Conservation (phyloP, 257 asterid species). For the Penstemon davidsonii region DNA sequence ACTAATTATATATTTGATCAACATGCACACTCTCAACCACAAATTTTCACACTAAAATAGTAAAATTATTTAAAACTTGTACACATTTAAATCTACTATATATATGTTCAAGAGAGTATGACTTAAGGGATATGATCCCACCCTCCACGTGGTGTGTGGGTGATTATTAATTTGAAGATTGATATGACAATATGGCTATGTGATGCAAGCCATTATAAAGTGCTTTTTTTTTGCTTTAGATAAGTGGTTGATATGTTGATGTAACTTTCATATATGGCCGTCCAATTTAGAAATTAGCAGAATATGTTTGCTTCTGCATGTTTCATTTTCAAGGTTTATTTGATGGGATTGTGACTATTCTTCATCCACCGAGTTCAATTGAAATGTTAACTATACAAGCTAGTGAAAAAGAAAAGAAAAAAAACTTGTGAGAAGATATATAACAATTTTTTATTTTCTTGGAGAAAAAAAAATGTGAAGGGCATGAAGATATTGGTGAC, state of each 20-base stretch:
- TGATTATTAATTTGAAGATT: conserved; percentile 17
- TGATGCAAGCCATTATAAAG: conserved; percentile 50
- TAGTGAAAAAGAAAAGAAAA: too few species aligned
- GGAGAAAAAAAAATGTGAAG: too few species aligned
- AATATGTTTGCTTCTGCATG: not conserved
- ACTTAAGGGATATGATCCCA: not conserved
- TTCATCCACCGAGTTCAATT: conserved; percentile 3
- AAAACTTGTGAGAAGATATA: too few species aligned
- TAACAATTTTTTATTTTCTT: too few species aligned
- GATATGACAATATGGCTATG: conserved; percentile 31
- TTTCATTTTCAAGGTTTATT: not conserved
- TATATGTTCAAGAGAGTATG: too few species aligned
- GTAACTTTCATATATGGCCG: conserved; percentile 40
- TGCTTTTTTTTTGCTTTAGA: conserved; percentile 27
- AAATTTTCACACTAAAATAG: too few species aligned
- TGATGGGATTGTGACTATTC: conserved; percentile 14
- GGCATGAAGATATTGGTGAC: too few species aligned
- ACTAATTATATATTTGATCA: too few species aligned
- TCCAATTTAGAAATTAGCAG: conserved; percentile 17
- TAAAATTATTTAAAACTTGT: too few species aligned
- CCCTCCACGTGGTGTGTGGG: conserved; percentile 30
- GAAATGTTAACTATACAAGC: not conserved
- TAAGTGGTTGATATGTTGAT: conserved; percentile 48
- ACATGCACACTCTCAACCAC: too few species aligned
- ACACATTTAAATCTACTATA: too few species aligned